phyloP scores from a whole-genome alignment of 1,284 basidiomycete species.

The Sporisorium scitamineum region DNA sequence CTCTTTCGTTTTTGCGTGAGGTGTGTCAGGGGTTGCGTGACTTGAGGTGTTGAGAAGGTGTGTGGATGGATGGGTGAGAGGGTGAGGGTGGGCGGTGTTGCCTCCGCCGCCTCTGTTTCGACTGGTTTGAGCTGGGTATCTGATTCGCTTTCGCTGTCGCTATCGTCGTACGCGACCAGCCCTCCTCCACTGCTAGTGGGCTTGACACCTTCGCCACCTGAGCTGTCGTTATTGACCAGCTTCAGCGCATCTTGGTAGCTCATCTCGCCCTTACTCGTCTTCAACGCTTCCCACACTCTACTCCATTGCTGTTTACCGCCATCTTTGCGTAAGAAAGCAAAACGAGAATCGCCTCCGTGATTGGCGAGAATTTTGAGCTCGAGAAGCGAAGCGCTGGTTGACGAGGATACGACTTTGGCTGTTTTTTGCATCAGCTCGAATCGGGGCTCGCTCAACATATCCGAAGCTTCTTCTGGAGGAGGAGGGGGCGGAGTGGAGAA shows the following conservation, averaged over 20 bases:
- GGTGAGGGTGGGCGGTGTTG: background rate
- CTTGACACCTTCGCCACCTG: background rate
- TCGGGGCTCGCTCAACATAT: conserved; percentile 69
- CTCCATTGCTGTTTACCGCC: background rate
- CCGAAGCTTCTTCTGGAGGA: background rate
- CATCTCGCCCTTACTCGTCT: conserved; percentile 8
- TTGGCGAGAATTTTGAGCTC: conserved; percentile 90
- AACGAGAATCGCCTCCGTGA: conserved; percentile 77
- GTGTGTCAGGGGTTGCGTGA: background rate
- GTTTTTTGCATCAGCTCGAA: conserved; percentile 80
- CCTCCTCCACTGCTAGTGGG: background rate
- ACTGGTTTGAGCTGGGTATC: background rate
- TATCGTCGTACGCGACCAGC: conserved; percentile 29
- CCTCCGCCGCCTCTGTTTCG: background rate
- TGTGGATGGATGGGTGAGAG: background rate
- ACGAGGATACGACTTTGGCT: conserved; percentile 76
- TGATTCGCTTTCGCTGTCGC: conserved; percentile 14
- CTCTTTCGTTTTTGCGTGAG: background rate
- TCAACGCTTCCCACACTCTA: conserved; percentile 9
- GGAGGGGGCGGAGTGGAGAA: background rate
- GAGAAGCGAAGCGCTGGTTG: conserved; percentile 80
- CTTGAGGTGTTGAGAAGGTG: background rate
- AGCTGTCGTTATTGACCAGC: background rate
- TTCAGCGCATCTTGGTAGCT: conserved; percentile 3
- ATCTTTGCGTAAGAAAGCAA: conserved; percentile 77